Evolutionary conservation across 2,329 filamentous ascomycete species (phyloP).

Genomic region (Neoarthrinium moseri): DNA sequence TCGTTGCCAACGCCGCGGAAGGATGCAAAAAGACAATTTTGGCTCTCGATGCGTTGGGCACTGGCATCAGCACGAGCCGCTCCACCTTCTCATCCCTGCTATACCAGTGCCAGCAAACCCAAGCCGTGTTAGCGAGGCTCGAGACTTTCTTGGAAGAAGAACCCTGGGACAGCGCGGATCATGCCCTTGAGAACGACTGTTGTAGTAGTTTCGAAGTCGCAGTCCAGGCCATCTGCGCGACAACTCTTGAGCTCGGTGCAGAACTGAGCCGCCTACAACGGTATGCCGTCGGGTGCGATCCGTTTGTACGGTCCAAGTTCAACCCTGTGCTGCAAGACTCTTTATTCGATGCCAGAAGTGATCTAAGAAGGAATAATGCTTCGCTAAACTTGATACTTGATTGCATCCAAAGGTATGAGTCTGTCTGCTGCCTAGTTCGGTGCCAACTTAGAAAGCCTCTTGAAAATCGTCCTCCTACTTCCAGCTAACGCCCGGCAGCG

Average conservation of each 20-base stretch:
- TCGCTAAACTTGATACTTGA: slow-evolving; percentile 20
- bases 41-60: background rate
- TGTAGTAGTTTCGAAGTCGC: slow-evolving; percentile 17
- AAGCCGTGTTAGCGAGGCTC: slow-evolving; percentile 4
- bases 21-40: background rate
- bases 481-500: slow-evolving; percentile 6
- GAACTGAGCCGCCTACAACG: slow-evolving; percentile 16
- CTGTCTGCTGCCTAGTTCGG: background rate
- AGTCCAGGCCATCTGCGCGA: slow-evolving; percentile 16
- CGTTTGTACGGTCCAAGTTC: slow-evolving; percentile 15
- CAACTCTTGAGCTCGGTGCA: slow-evolving; percentile 15
- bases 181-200: slow-evolving; percentile 9
- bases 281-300: slow-evolving; percentile 15
- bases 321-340: slow-evolving; percentile 17
- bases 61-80: background rate
- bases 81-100: background rate
- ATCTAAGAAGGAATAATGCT: slow-evolving; percentile 18
- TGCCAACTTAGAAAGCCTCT: background rate
- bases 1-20: background rate
- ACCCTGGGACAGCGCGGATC: background rate
- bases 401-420: slow-evolving; percentile 19
- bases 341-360: slow-evolving; percentile 13
- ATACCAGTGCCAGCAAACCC: slow-evolving; percentile 1
- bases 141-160: background rate
- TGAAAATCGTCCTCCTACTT: background rate